These are phyloP conservation scores for Helotiales sp. DNA, from an alignment of 2,329 filamentous ascomycete species.

Conservation along the genomic window DNA sequence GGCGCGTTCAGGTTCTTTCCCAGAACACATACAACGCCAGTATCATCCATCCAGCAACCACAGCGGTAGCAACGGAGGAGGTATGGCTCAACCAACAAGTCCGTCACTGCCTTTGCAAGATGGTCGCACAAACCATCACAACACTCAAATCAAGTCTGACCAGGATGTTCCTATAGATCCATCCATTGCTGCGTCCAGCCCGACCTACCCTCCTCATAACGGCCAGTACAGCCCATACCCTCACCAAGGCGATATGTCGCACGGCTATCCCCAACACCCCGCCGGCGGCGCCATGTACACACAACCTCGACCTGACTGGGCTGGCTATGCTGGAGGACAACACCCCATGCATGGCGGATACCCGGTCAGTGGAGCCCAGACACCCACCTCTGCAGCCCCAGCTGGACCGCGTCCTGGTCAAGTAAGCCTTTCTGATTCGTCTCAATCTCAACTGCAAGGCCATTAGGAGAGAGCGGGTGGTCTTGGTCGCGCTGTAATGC, in stretches of 20 bases:
- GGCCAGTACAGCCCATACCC: conserved; percentile 87
- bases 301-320: conserved; percentile 78
- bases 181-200: conserved; percentile 91
- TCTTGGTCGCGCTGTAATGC: neutral
- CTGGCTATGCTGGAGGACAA: conserved; percentile 61
- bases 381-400: conserved; percentile 59
- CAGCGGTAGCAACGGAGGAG: conserved; percentile 77
- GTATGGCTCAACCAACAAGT: conserved; percentile 99
- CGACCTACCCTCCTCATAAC: conserved; percentile 78
- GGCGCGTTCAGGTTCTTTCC: conserved; percentile 82
- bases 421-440: conserved; percentile 52
- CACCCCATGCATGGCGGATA: conserved; percentile 42
- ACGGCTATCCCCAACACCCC: conserved; percentile 70
- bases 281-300: conserved; percentile 63
- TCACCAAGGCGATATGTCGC: conserved; percentile 83
- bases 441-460: conserved; percentile 1
- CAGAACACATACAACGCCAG: conserved; percentile 84
- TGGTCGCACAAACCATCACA: conserved; percentile 76
- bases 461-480: conserved; percentile 9
- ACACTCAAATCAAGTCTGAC: conserved; percentile 88
- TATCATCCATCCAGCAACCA: conserved; percentile 80
- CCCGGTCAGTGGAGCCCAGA: conserved; percentile 44
- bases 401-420: conserved; percentile 60
- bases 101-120: conserved; percentile 89
- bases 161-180: conserved; percentile 98